Base-by-base conservation (phyloP, 1,284 basidiomycete species). In the Heterobasidion irregulare region DNA sequence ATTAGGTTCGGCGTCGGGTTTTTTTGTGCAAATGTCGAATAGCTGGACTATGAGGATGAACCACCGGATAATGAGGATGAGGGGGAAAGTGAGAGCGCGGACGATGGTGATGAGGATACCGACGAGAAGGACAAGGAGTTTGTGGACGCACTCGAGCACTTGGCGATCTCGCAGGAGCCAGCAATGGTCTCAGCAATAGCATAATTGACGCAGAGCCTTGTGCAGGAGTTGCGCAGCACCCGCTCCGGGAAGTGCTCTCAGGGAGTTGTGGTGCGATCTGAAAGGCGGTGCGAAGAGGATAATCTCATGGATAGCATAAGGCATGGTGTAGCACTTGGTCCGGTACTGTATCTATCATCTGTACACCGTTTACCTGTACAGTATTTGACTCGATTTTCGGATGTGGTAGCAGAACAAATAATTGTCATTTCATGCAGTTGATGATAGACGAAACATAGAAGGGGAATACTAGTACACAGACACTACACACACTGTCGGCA, bases 21-120 rank as follows among this genome's bases (percentile, higher is more conserved):
- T 26, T 26, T 26, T 26, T 26, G 26, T 26, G 26, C 26, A 26
- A 26, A 26, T 33, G 38, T 13, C 2, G 26, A 47, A 18, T 54
- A 87, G 86, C 77, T 89, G 50, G 86, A 89, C 63, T 88, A 77
- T 63, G 87, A 90, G 61, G 86, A 88, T 59, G 82, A 73, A 50
- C 68, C 82, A 15, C 72, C 76, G 15, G 79, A 82, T 36, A 73
- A 72, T 33, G 76, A 72, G 33, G 77, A 74, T 41, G 73, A 71
- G 26, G 71, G 71, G 38, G 71, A 10, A 12, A 41, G 74, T 8
- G 67, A 72, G 7, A 64, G 64, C 43, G 72, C 71, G 35, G 74
- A 70, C 32, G 77, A 75, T 46, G 73, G 72, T 35, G 72, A 72
- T 26, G 72, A 74, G 8, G 68, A 73, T 8, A 70, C 73, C 2